These are phyloP conservation scores for Agaricus blazei DNA, from an alignment of 768 basidiomycete genomes.

Conservation along the genomic window DNA sequence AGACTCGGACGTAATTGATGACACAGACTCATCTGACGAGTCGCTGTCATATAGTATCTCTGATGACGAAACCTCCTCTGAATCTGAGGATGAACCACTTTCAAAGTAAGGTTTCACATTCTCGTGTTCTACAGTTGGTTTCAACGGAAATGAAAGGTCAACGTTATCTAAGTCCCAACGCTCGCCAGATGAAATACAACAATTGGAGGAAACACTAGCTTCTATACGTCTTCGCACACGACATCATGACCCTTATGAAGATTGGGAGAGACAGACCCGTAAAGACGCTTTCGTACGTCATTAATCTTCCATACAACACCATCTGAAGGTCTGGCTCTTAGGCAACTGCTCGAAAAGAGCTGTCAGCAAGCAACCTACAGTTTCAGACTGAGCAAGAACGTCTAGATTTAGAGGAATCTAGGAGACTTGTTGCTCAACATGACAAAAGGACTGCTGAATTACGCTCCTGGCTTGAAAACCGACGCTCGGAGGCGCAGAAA, in stretches of 20 bases:
- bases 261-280: slow-evolving; percentile 49
- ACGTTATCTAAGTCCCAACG: slow-evolving; percentile 23
- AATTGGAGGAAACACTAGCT: slow-evolving; percentile 45
- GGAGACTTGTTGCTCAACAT: slow-evolving; percentile 34
- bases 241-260: slow-evolving; percentile 52
- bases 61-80: too few relatives aligned
- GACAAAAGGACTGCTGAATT: slow-evolving; percentile 51
- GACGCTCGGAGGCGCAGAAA: slow-evolving; percentile 39
- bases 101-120: too few relatives aligned
- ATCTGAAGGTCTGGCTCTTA: slow-evolving; percentile 13
- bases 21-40: too few relatives aligned
- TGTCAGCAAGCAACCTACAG: slow-evolving; percentile 25
- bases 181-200: slow-evolving; percentile 33
- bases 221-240: slow-evolving; percentile 47
- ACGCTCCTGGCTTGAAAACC: slow-evolving; percentile 32
- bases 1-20: too few relatives aligned
- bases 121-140: too few relatives aligned
- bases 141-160: neutral
- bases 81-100: too few relatives aligned
- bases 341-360: slow-evolving; percentile 41
- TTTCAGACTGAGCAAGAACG: slow-evolving; percentile 43
- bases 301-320: neutral
- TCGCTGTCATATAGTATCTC: too few relatives aligned
- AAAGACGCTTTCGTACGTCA: slow-evolving; percentile 46
- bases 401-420: slow-evolving; percentile 25